Base-by-base conservation (phyloP, 1,139 yeast genomes). In the Taphrina wiesneri region DNA sequence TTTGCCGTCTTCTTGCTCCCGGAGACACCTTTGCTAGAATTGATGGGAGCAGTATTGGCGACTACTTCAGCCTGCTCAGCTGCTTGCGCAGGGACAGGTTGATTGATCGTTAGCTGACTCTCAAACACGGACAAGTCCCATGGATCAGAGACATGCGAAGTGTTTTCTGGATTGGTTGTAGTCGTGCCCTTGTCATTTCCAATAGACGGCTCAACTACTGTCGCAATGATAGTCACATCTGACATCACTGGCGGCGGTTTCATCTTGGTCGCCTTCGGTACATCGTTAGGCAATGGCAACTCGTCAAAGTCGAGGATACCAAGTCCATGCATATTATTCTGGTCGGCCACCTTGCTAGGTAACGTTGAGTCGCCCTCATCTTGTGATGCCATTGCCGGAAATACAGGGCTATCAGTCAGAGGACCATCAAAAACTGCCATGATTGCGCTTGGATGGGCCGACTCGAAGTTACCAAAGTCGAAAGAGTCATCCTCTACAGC, bases 111-210 rank as follows among this genome's bases (percentile, higher is more conserved):
- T 13, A 49, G 1, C n/a, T 45, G 49, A 7, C 21, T 19, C 28
- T 45, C 49, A 23, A 56, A 56, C 17, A 46, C 13, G 43, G 62
- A 56, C 52, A 56, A n/a, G 53, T 56, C 62, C 62, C 62, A 56
- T 15, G 53, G 21, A 26, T 54, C 49, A 17, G 60, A 11, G 28
- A 19, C 41, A 34, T 19, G 21, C 26, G 45, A 4, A 2, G 41
- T 1, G 2, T 7, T n/a, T n/a, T 13, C 21, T 15, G 47, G 1
- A 43, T 13, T 1, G 13, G 47, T 9, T 9, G 9, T 32, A 9
- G 11, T 13, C 39, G 39, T 32, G 39, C 9, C 11, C 9, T 13
- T 9, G 13, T 32, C 39, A 7, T 32, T 9, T 9, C 13, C 13
- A n/a, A n/a, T n/a, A n/a, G n/a, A n/a, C n/a, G n/a, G n/a, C n/a